Conservation (phyloP, 2,329 filamentous ascomycete species). For the Exophiala lecanii-corni region DNA sequence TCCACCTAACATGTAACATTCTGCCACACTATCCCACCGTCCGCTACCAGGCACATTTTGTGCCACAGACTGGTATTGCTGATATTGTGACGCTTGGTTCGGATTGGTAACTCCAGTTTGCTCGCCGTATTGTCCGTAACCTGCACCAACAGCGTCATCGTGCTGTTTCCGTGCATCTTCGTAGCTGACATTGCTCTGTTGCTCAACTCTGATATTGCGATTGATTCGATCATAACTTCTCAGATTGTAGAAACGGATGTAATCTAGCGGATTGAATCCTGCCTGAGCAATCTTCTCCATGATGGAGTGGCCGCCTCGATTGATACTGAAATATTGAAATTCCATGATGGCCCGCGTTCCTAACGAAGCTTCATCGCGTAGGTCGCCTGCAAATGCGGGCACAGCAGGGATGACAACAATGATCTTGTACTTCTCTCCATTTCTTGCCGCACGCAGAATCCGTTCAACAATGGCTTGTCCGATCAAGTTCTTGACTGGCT, state of each 20-base stretch:
- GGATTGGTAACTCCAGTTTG: slow-evolving; percentile 20
- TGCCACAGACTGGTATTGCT: slow-evolving; percentile 69
- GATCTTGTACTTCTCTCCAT: slow-evolving; percentile 65
- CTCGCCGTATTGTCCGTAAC: slow-evolving; percentile 39
- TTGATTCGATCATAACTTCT: slow-evolving; percentile 83
- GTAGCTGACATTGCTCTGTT: slow-evolving; percentile 41
- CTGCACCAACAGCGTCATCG: slow-evolving; percentile 45
- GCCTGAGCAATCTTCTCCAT: slow-evolving; percentile 63
- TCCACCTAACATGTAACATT: slow-evolving; percentile 79
- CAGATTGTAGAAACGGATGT: slow-evolving; percentile 81
- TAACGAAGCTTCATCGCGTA: slow-evolving; percentile 66
- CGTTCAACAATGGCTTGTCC: slow-evolving; percentile 74
- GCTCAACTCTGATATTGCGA: slow-evolving; percentile 34
- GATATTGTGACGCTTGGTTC: slow-evolving; percentile 44
- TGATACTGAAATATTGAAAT: slow-evolving; percentile 77
- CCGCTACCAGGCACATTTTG: slow-evolving; percentile 46
- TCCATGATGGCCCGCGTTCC: slow-evolving; percentile 84
- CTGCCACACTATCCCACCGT: slow-evolving; percentile 70
- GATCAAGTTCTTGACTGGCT: slow-evolving; percentile 71
- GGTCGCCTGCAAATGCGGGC: slow-evolving; percentile 76
- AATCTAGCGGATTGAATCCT: slow-evolving; percentile 66
- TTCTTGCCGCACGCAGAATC: slow-evolving; percentile 64
- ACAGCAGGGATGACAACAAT: slow-evolving; percentile 75
- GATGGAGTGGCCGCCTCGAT: slow-evolving; percentile 70
- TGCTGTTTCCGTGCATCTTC: slow-evolving; percentile 42